phyloP scores from a whole-genome alignment of 805 yeast species.

The Suhomyces canberraensis region DNA sequence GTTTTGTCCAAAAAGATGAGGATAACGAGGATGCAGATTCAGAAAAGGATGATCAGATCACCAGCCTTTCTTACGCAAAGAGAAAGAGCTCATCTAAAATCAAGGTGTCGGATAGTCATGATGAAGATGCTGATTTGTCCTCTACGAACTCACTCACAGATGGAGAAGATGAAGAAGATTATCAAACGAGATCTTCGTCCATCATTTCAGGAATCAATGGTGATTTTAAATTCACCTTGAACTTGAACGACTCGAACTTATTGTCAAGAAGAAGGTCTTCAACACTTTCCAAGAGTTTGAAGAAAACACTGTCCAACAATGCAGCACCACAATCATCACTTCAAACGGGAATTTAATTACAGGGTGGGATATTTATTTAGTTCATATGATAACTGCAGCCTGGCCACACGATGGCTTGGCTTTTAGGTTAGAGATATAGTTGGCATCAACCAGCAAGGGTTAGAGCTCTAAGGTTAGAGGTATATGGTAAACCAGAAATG shows the following conservation, averaged over 20 bases:
- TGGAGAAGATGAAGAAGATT: slow-evolving; percentile 21
- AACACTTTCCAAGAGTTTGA: slow-evolving; percentile 12
- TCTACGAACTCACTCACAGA: slow-evolving; percentile 10
- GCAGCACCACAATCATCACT: slow-evolving; percentile 2
- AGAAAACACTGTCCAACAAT: slow-evolving; percentile 6
- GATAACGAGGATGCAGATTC: slow-evolving; percentile 10
- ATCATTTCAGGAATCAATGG: slow-evolving; percentile 39
- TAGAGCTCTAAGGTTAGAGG: no score
- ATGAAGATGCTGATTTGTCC: slow-evolving; percentile 11
- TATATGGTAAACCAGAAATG: no score
- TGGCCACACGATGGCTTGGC: no score
- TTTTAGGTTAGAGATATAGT: no score
- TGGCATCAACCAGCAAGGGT: no score
- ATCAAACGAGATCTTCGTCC: slow-evolving; percentile 38
- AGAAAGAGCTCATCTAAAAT: slow-evolving; percentile 5
- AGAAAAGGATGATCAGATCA: slow-evolving; percentile 13
- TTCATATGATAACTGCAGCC: no score
- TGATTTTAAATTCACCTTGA: slow-evolving; percentile 52
- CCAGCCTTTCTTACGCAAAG: slow-evolving; percentile 8
- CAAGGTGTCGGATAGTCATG: slow-evolving; percentile 1
- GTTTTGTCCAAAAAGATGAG: slow-evolving; percentile 7
- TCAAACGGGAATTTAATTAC: background rate
- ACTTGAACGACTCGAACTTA: slow-evolving; percentile 61
- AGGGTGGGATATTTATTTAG: no score
- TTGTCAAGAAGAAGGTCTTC: slow-evolving; percentile 52